Base-by-base conservation (phyloP, 495 filamentous ascomycete genomes). In the Neurospora sp. region DNA sequence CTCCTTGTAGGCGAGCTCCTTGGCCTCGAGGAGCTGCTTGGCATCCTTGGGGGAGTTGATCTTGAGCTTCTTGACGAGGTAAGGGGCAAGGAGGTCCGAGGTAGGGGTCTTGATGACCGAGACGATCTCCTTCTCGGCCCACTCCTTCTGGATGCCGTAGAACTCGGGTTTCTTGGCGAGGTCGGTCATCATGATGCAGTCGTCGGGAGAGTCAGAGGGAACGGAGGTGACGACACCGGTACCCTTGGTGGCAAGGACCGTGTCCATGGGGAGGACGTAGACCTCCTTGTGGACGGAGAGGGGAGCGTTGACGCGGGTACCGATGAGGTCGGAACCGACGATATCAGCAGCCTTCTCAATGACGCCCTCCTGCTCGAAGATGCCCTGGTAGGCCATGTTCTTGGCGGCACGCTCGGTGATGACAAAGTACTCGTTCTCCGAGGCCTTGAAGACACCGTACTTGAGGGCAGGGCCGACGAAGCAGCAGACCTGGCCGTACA, bases 401-500 rank as follows among this genome's bases (percentile, higher is more conserved):
- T 91, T 89, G 38, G 95, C 96, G 72, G 93, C 93, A 46, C 94
- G 86, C 78, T 96, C 92, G 11, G 92, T 95, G 70, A 93, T 86
- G 75, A 99, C 86, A 80, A 89, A 93, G 81, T 93, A 98, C 75
- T 97, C 93, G 72, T 90, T 92, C 69, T 95, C 90, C 14, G 89
- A 88, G 68, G 92, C 88, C 84, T 92, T 92, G 87, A 91, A 98
- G 74, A 99, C 82, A 70, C 94, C 93, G 77, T 99, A 98, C n/a
- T 83, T 76, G 61, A 77, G 48, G 35, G 61, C 69, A 3, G 96
- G 94, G 38, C 94, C 92, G 69, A 99, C 93, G 77, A 99, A 99
- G 81, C 94, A 97, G 84, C 93, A 96, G 1, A 89, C 94, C 81
- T 99, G 96, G 37, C 96, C 96, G 77, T 98, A 98, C 95, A 99